Conservation (phyloP, 1,284 basidiomycete genomes). For the Apiotrichum brassicae region DNA sequence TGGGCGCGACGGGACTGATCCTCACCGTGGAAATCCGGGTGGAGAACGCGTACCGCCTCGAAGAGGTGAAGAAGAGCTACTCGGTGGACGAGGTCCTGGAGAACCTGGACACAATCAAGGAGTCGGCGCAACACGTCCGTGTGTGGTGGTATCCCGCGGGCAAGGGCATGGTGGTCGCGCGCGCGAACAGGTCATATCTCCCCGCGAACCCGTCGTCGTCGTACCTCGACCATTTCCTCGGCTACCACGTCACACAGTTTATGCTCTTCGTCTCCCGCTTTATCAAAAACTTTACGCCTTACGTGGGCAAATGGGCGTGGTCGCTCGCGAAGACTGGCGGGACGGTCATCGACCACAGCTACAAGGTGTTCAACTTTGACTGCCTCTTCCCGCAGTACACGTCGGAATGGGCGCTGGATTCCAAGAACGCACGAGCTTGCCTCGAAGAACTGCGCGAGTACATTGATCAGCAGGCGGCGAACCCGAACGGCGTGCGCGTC, state of each 20-base stretch:
- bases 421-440: slow-evolving; percentile 53
- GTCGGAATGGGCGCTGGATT: slow-evolving; percentile 80
- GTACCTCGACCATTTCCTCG: slow-evolving; percentile 60
- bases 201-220: slow-evolving; percentile 49
- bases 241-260: slow-evolving; percentile 71
- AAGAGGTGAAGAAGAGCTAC: slow-evolving; percentile 65
- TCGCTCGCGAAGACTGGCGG: slow-evolving; percentile 34
- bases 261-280: slow-evolving; percentile 58
- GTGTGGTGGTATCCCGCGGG: slow-evolving; percentile 92
- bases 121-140: slow-evolving; percentile 75
- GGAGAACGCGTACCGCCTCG: slow-evolving; percentile 74
- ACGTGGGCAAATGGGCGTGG: slow-evolving; percentile 45
- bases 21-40: slow-evolving; percentile 70
- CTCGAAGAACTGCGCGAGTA: slow-evolving; percentile 69
- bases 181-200: slow-evolving; percentile 68
- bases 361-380: slow-evolving; percentile 76
- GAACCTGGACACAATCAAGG: slow-evolving; percentile 53
- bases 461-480: slow-evolving; percentile 62
- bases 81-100: slow-evolving; percentile 55
- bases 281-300: slow-evolving; percentile 39
- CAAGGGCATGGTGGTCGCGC: slow-evolving; percentile 64
- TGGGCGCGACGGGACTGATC: slow-evolving; percentile 90
- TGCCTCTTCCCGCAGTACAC: slow-evolving; percentile 74
- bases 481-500: slow-evolving; percentile 67
- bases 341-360: slow-evolving; percentile 60